Evolutionary conservation across 1,284 basidiomycete species (phyloP).

Genomic region (Naganishia liquefaciens): DNA sequence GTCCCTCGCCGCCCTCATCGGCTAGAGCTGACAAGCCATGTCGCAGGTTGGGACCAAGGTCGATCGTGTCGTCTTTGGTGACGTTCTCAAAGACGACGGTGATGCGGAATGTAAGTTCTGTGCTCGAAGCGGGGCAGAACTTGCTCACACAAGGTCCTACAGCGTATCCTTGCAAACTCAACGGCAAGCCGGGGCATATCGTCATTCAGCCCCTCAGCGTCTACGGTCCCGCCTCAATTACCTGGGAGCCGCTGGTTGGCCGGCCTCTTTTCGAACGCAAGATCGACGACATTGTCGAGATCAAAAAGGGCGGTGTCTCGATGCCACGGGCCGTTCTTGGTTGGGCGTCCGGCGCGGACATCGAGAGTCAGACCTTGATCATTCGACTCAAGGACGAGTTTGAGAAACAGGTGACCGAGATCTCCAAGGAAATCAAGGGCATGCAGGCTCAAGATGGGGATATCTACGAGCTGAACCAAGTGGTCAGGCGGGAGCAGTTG

Average conservation of each 20-base stretch:
- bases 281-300: constrained; percentile 54
- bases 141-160: neutral
- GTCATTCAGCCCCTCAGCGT: constrained; percentile 45
- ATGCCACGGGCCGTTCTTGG: constrained; percentile 54
- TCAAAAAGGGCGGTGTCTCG: constrained; percentile 54
- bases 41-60: constrained; percentile 49
- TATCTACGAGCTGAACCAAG: constrained; percentile 49
- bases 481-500: constrained; percentile 53
- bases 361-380: constrained; percentile 52
- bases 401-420: constrained; percentile 37
- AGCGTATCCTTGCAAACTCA: constrained; percentile 53
- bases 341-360: constrained; percentile 52
- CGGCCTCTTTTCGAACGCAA: constrained; percentile 42
- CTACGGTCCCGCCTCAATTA: constrained; percentile 40
- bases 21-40: neutral
- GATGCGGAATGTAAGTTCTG: constrained; percentile 43
- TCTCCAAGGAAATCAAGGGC: constrained; percentile 34
- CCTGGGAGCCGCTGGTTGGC: constrained; percentile 39
- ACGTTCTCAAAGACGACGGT: constrained; percentile 47
- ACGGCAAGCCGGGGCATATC: constrained; percentile 50
- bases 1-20: constrained; percentile 14
- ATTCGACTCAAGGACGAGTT: constrained; percentile 45
- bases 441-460: constrained; percentile 40
- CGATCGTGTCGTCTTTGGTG: constrained; percentile 49
- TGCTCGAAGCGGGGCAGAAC: neutral